Evolutionary conservation across 1,139 yeast genomes (phyloP).

Genomic region (Ogataea hybrid): DNA sequence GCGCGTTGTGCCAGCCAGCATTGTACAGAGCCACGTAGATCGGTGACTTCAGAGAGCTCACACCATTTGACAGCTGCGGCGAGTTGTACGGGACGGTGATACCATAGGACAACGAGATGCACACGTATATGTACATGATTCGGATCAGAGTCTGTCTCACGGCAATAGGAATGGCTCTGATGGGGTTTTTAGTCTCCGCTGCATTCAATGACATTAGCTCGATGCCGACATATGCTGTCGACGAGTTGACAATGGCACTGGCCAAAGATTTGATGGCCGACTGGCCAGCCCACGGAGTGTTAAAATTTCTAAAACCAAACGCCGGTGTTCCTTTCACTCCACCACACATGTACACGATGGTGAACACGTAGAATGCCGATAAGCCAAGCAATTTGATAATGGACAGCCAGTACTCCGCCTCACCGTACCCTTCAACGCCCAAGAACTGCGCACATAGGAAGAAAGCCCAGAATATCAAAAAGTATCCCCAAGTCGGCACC

Average conservation of each 20-base stretch:
- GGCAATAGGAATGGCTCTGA: constrained; percentile 54
- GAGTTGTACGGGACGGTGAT: constrained; percentile 56
- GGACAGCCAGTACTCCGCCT: constrained; percentile 57
- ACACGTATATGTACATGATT: constrained; percentile 53
- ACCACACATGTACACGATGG: constrained; percentile 62
- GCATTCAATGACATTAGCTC: constrained; percentile 59
- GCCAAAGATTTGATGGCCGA: constrained; percentile 68
- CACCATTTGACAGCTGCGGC: constrained; percentile 30
- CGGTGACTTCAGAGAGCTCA: constrained; percentile 40
- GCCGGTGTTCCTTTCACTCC: constrained; percentile 46
- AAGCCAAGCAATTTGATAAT: constrained; percentile 49
- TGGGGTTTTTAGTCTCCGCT: constrained; percentile 54
- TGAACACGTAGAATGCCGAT: constrained; percentile 53
- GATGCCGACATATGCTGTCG: constrained; percentile 56
- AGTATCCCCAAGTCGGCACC: constrained; percentile 58
- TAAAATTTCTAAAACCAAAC: constrained; percentile 37
- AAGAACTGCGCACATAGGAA: constrained; percentile 53
- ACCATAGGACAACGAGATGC: constrained; percentile 53
- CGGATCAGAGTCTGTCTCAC: constrained; percentile 57
- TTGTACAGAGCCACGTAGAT: constrained; percentile 52
- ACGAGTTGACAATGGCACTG: constrained; percentile 55
- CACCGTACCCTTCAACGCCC: constrained; percentile 59
- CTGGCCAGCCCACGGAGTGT: constrained; percentile 46
- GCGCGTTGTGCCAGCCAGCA: constrained; percentile 42
- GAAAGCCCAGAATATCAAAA: constrained; percentile 52